phyloP scores from a whole-genome alignment of 768 basidiomycete species.

The Collybia mongolica region DNA sequence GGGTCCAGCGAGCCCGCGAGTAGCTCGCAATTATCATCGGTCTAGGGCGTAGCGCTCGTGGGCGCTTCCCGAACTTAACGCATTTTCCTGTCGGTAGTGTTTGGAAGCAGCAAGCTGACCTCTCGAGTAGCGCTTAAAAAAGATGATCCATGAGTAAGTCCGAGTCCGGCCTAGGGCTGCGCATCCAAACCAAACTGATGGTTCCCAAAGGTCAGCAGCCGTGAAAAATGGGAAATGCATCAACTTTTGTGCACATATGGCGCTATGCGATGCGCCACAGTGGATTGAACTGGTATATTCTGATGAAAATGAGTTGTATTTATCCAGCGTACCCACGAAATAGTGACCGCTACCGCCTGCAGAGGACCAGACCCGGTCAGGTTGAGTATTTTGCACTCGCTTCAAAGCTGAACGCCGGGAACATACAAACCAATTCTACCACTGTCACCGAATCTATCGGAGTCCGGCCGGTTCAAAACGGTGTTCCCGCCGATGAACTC shows the following conservation, averaged over 20 bases:
- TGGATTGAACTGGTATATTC: slow-evolving; percentile 5
- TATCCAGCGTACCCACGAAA: background rate
- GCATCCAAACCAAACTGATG: slow-evolving; percentile 15
- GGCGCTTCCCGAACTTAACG: background rate
- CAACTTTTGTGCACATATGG: slow-evolving; percentile 8
- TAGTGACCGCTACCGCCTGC: no score
- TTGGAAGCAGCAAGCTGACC: background rate
- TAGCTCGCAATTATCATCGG: no score
- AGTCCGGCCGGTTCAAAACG: slow-evolving; percentile 30
- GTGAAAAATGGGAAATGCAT: slow-evolving; percentile 23
- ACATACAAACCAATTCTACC: background rate
- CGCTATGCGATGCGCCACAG: slow-evolving; percentile 17
- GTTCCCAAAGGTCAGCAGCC: slow-evolving; percentile 21
- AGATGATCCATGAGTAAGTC: slow-evolving; percentile 8
- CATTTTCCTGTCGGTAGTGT: background rate
- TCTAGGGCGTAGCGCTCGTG: no score
- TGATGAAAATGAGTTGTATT: slow-evolving; percentile 2
- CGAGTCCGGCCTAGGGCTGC: slow-evolving; percentile 11
- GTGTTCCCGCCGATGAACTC: slow-evolving; percentile 37
- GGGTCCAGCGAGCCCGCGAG: no score
- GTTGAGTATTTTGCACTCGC: background rate
- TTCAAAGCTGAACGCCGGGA: slow-evolving; percentile 2
- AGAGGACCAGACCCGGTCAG: no score
- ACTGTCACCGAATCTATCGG: slow-evolving; percentile 29
- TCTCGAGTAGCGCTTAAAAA: no score